Evolutionary conservation across 2,329 filamentous ascomycete species (phyloP), one percentile per base, ranked within the genome.

Genomic region (Trichophyton mentagrophytes): DNA sequence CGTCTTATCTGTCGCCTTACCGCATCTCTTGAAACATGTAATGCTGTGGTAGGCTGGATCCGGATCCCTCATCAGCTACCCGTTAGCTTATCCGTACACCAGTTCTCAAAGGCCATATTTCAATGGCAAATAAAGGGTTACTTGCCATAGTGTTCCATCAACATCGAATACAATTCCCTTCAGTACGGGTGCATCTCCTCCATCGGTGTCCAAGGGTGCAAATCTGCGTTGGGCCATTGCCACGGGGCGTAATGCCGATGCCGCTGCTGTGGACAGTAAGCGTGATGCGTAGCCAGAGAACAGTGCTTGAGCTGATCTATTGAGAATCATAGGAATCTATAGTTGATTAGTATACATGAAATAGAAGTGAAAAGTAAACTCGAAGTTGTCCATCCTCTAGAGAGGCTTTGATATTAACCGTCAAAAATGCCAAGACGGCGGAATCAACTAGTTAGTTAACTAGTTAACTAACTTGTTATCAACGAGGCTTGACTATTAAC

Each of bases 1-100:
- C 13, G 2, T 13, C 11, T 3, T 15, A 17, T 7, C 8, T 8
- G 27, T 22, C n/a, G 57, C 56, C 69, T 61, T 74, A 80, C 73
- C 83, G 86, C 92, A 99, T 97, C 70, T 95, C 82, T 20, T 76
- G 73, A 75, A 97, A 97, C 92, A 97, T 99, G 80, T 96, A 89
- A 67, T 88, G 93, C 74, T 97, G 92, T 0, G 92, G 92, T 61
- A 91, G 78, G 71, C 90, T 95, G 25, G 13, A 27, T 25, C 11
- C 33, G 38, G 2, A 15, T 33, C 47, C 8, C 11, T 11, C 47
- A 33, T 55, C 11, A 36, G 27, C 13, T 36, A 22, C n/a, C 15
- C n/a, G 15, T 55, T 36, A 33, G 25, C 51, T 55, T 55, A 7
- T n/a, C 51, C 33, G 30, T 36, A 27, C 22, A 51, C 20, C 20